Percentiles rank a stretch among this genome's conserved stretches.
These are phyloP conservation scores for Ustulina deusta DNA, from an alignment of 2,329 filamentous ascomycete genomes.

Conservation along the genomic window DNA sequence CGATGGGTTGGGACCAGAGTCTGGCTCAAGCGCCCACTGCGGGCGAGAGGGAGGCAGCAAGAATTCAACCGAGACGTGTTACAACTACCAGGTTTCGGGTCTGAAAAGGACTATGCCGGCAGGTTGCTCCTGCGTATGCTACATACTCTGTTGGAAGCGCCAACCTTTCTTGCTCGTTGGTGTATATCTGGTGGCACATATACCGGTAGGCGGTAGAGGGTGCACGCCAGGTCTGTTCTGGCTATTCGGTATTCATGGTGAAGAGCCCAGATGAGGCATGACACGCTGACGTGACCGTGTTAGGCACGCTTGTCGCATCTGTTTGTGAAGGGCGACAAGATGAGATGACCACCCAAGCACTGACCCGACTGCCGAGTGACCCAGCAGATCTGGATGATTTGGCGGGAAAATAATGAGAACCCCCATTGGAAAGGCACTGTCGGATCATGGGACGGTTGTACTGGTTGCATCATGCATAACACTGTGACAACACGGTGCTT, in stretches of 20 bases:
- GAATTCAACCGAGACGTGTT: constrained; percentile 37
- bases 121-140: too few relatives aligned
- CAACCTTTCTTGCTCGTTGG: constrained; percentile 8
- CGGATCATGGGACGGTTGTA: constrained; percentile 32
- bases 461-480: constrained; percentile 23
- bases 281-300: constrained; percentile 16
- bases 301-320: constrained; percentile 4
- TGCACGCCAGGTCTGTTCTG: neutral
- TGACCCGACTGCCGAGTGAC: constrained; percentile 28
- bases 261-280: constrained; percentile 10
- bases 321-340: constrained; percentile 1
- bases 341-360: constrained; percentile 21
- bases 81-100: constrained; percentile 33
- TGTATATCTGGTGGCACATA: constrained; percentile 20
- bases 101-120: constrained; percentile 21
- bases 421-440: constrained; percentile 6
- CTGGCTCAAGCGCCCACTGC: constrained; percentile 13
- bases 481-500: constrained; percentile 37
- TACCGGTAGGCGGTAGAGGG: neutral
- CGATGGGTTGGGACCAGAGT: constrained; percentile 25
- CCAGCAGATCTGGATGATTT: constrained; percentile 34
- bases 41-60: constrained; percentile 5
- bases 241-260: neutral
- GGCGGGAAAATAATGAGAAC: constrained; percentile 28
- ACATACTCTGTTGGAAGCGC: neutral